These are phyloP conservation scores for Calocybe indica DNA, from an alignment of 768 basidiomycete genomes.

Conservation along the genomic window DNA sequence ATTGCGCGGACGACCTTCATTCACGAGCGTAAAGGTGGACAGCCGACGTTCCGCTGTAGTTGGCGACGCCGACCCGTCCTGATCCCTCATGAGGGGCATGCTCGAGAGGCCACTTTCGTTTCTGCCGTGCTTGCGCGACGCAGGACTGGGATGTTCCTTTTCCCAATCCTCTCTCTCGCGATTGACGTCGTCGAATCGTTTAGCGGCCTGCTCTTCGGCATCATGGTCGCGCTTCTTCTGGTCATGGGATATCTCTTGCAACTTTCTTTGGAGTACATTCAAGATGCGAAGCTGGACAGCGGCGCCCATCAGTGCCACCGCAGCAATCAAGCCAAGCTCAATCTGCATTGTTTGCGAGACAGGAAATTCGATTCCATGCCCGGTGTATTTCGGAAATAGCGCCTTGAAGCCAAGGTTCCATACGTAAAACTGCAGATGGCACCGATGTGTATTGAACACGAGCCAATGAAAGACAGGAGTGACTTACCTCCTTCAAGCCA, in stretches of 20 bases:
- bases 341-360: conserved; percentile 90
- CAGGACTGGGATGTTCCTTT: conserved; percentile 65
- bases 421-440: conserved; percentile 70
- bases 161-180: conserved; percentile 85
- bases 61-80: conserved; percentile 41
- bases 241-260: conserved; percentile 75
- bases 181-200: conserved; percentile 55
- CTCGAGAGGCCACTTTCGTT: conserved; percentile 59
- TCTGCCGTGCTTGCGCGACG: conserved; percentile 46
- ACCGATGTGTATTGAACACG: conserved; percentile 12
- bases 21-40: conserved; percentile 44
- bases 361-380: conserved; percentile 68
- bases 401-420: conserved; percentile 87
- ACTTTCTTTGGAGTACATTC: conserved; percentile 69
- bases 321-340: conserved; percentile 84
- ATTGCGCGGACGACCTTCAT: conserved; percentile 50
- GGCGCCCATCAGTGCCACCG: conserved; percentile 78
- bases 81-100: conserved; percentile 62
- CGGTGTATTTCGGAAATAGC: conserved; percentile 73
- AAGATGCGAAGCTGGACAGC: conserved; percentile 89
- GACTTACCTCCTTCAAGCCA: conserved; percentile 82
- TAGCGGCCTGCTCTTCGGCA: conserved; percentile 70
- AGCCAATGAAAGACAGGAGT: conserved; percentile 4
- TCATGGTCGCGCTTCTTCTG: conserved; percentile 67
- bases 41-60: conserved; percentile 41